Evolutionary conservation across 139 green algal genomes (phyloP).

Genomic region (Chlamydomonas sp.): DNA sequence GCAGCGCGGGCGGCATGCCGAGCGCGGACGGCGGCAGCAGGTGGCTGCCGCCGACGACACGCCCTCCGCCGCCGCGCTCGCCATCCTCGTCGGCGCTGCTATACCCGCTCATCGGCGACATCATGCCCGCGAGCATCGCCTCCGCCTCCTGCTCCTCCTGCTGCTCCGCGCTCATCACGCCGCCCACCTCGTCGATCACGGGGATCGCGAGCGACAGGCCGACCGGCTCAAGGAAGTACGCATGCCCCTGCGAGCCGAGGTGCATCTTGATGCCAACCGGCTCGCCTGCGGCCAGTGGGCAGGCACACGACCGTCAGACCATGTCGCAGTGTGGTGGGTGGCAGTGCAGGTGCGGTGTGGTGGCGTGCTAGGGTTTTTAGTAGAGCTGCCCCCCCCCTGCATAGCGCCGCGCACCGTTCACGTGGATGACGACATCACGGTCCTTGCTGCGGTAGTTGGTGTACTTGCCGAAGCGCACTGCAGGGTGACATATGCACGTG

Average conservation of each 20-base stretch:
- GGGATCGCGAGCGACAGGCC: not conserved
- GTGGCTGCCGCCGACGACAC: not conserved
- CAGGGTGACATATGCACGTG: constrained; percentile 2
- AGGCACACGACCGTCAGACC: not conserved
- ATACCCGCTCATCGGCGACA: constrained; percentile 61
- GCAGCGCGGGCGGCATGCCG: not conserved
- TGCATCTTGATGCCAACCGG: constrained; percentile 63
- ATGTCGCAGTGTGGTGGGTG: not conserved
- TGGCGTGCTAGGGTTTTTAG: not conserved
- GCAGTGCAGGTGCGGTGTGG: not conserved
- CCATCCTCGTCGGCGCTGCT: constrained; percentile 4
- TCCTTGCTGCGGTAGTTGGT: constrained; percentile 67
- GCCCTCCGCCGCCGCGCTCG: not conserved
- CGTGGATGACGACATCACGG: constrained; percentile 55
- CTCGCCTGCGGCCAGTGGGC: constrained; percentile 30
- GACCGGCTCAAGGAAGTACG: constrained; percentile 52
- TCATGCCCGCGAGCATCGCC: constrained; percentile 50
- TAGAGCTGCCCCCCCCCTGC: not conserved
- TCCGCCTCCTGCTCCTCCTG: constrained; percentile 42
- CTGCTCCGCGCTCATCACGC: not conserved
- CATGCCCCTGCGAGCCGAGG: constrained; percentile 67
- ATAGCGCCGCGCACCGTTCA: constrained; percentile 58
- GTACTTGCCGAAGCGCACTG: constrained; percentile 94
- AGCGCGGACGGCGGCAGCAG: not conserved
- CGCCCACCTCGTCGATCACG: not conserved